Percentiles rank a stretch among this genome's conserved stretches.
Evolutionary conservation across 306 rosid genomes (phyloP).

Genomic region (Acacia crassicarpa): DNA sequence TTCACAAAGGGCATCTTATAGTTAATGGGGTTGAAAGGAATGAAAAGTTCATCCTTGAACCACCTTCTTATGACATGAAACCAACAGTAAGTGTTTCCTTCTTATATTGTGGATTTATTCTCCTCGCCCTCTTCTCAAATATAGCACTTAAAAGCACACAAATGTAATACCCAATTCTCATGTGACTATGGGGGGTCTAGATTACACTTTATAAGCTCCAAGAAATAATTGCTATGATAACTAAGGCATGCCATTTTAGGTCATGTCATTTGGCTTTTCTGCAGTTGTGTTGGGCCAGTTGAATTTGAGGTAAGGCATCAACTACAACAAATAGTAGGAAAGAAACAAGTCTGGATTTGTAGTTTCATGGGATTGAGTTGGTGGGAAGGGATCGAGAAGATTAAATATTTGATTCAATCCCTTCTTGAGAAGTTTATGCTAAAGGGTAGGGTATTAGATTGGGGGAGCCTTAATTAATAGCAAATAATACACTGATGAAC

Average conservation of each 20-base stretch:
- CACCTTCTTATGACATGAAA: conserved; percentile 81
- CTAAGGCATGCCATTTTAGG: not conserved
- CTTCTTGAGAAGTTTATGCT: not conserved
- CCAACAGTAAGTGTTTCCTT: conserved; percentile 64
- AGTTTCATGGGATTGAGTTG: not conserved
- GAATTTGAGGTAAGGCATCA: not conserved
- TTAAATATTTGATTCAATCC: not conserved
- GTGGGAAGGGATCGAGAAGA: not conserved
- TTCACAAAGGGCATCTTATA: conserved; percentile 79
- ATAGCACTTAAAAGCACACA: not conserved
- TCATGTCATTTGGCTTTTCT: not conserved
- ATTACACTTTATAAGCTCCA: not conserved
- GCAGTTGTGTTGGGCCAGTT: not conserved
- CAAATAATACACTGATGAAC: not conserved
- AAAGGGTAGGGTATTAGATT: not conserved
- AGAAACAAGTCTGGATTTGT: not conserved
- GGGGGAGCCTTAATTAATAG: not conserved
- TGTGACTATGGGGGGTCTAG: not conserved
- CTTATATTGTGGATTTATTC: not conserved
- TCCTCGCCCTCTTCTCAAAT: not conserved
- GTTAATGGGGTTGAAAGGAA: conserved; percentile 93
- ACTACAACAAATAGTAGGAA: not conserved
- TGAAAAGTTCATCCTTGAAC: conserved; percentile 76
- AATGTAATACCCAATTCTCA: not conserved
- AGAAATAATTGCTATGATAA: not conserved